Percentiles rank a stretch among this genome's conserved stretches.
These are phyloP conservation scores for Neofusicoccum cordaticola DNA, from an alignment of 2,329 filamentous ascomycete genomes.

Conservation along the genomic window DNA sequence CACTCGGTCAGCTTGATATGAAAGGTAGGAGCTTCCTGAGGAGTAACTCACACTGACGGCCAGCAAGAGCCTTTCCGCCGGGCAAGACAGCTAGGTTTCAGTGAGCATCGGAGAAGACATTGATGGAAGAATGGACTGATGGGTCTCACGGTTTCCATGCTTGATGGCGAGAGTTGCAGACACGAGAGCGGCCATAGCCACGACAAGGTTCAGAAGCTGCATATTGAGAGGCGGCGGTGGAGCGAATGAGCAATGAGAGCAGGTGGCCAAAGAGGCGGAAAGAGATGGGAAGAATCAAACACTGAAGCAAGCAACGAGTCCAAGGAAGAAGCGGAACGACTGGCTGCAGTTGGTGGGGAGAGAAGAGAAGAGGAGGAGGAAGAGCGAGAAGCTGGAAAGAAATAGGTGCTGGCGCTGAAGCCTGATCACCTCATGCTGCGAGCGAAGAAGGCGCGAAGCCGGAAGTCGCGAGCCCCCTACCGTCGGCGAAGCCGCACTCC, in stretches of 20 bases:
- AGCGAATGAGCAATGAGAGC: not conserved
- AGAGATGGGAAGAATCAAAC: not conserved
- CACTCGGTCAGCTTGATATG: not conserved
- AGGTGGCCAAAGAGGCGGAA: not conserved
- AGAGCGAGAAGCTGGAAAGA: not conserved
- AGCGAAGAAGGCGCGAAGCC: not conserved
- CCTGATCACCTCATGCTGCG: not conserved
- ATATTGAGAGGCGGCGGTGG: not conserved
- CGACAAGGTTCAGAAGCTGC: conserved; percentile 12
- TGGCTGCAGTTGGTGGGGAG: conserved; percentile 13
- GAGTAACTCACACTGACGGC: not conserved
- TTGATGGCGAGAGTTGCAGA: conserved; percentile 4
- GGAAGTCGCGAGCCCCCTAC: not conserved
- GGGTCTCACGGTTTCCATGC: not conserved
- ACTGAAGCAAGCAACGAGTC: not conserved
- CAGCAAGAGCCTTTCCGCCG: not conserved
- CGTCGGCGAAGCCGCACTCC: not conserved
- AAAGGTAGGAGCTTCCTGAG: not conserved
- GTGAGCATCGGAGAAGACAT: not conserved
- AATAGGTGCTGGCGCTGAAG: not conserved
- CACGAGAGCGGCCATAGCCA: conserved; percentile 10
- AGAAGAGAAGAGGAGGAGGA: not conserved
- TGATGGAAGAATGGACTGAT: not conserved
- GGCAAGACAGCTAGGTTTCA: not conserved
- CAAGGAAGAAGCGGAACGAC: conserved; percentile 10